Base-by-base conservation (phyloP, 2,329 filamentous ascomycete species). In the Fonsecaea multimorphosa region DNA sequence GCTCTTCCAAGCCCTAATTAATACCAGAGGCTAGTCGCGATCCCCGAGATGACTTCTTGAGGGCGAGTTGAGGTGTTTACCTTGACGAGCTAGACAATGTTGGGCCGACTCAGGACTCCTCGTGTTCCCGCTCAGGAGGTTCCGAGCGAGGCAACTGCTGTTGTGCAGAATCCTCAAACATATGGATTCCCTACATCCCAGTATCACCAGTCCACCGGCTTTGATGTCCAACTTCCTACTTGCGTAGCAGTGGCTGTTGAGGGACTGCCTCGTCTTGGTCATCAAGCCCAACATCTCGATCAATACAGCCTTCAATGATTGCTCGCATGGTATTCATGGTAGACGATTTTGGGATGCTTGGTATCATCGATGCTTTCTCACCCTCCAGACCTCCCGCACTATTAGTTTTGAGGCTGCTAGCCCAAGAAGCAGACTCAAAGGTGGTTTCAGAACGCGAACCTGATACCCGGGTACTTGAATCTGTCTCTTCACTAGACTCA, bases 341-440 rank as follows among this genome's bases (percentile, higher is more conserved):
- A 3, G 63, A 57, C 19, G 51, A 53, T n/a, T 61, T 49, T 11
- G 63, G 57, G 22, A 54, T 49, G 46, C 34, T 53, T 4, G 58
- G 52, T 22, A 65, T 52, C 22, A 40, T 4, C 27, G n/a, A 31
- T 16, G 14, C 32, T 14, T 22, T 9, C 29, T 46, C 32, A 9
- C 12, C 12, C 2, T n/a, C 19, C 19, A 49, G 9, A 5, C 38
- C 34, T 5, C n/a, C 51, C 8, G 19, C 31, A 19, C 27, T 11
- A n/a, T 49, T 11, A 14, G 12, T 38, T 4, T 64, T 8, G 3
- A 34, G 27, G n/a, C 19, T 40, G 27, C 44, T 60, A 12, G 34
- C 19, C 24, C 34, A 11, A 12, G 66, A 58, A 27, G 46, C 54
- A 32, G 49, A 36, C n/a, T 65, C 66, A 44, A 59, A 65, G 19